These are phyloP conservation scores for Trichoderma harzianum DNA, from an alignment of 2,329 filamentous ascomycete genomes.

Conservation along the genomic window DNA sequence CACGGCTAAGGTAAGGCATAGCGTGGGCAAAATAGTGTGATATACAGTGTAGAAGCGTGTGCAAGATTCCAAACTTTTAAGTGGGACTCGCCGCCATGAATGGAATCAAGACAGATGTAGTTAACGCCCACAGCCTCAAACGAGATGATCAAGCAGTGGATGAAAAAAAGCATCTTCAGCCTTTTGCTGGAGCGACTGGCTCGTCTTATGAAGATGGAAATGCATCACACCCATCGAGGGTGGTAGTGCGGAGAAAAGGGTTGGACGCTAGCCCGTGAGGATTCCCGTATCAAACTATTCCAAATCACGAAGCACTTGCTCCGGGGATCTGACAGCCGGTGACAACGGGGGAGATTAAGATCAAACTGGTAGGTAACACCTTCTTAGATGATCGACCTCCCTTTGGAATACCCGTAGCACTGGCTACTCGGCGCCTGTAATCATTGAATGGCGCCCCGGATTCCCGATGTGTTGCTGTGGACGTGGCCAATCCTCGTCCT, in stretches of 20 bases:
- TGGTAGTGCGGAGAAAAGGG: background rate
- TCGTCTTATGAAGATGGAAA: background rate
- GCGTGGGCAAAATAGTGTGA: background rate
- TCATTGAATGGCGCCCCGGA: background rate
- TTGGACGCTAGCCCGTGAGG: background rate
- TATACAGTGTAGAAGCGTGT: background rate
- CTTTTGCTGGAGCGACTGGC: background rate
- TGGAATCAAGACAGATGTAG: constrained; percentile 8
- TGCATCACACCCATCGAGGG: background rate
- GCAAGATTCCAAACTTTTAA: constrained; percentile 16
- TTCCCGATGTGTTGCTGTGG: background rate
- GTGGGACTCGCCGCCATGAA: constrained; percentile 3
- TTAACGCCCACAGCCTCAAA: background rate
- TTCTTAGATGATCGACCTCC: background rate
- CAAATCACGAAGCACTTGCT: constrained; percentile 14
- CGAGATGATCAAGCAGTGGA: background rate
- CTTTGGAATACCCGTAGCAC: background rate
- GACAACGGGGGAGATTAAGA: background rate
- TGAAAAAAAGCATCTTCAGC: background rate
- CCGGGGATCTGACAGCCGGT: background rate
- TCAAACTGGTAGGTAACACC: background rate
- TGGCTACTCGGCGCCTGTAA: background rate
- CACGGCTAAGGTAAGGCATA: constrained; percentile 9
- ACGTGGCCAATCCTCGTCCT: background rate
- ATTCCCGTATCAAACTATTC: background rate